These are phyloP conservation scores for Sporothrix protearum DNA, from an alignment of 2,329 filamentous ascomycete genomes.

Conservation along the genomic window DNA sequence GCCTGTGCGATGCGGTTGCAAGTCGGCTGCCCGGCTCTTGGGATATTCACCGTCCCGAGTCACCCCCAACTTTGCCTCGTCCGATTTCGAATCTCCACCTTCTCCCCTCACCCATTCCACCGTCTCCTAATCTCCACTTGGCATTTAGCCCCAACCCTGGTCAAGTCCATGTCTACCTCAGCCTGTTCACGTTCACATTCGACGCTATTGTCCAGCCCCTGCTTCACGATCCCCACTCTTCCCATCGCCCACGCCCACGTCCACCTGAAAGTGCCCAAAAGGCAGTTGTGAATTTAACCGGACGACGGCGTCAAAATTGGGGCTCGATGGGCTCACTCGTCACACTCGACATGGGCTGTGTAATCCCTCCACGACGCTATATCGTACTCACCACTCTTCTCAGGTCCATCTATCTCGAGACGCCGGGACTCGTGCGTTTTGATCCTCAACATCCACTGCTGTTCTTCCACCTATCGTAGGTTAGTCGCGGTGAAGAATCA, in stretches of 20 bases:
- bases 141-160: neutral
- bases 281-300: conserved; percentile 3
- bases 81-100: too few relatives aligned
- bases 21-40: neutral
- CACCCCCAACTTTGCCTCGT: neutral
- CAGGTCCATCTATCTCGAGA: neutral
- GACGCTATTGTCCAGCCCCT: too few relatives aligned
- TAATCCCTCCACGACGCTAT: neutral
- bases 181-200: neutral
- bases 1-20: neutral
- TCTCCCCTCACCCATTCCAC: too few relatives aligned
- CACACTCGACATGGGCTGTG: neutral
- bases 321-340: too few relatives aligned
- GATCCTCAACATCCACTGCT: neutral
- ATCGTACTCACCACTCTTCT: neutral
- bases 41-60: neutral
- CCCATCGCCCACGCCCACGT: neutral
- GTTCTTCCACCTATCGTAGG: neutral
- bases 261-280: neutral
- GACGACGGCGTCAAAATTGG: neutral
- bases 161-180: neutral
- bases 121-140: neutral
- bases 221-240: neutral
- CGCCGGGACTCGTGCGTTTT: neutral
- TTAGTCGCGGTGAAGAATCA: neutral